These are phyloP conservation scores for Clavispora phyllophila DNA, from an alignment of 805 yeast species.

Conservation along the genomic window DNA sequence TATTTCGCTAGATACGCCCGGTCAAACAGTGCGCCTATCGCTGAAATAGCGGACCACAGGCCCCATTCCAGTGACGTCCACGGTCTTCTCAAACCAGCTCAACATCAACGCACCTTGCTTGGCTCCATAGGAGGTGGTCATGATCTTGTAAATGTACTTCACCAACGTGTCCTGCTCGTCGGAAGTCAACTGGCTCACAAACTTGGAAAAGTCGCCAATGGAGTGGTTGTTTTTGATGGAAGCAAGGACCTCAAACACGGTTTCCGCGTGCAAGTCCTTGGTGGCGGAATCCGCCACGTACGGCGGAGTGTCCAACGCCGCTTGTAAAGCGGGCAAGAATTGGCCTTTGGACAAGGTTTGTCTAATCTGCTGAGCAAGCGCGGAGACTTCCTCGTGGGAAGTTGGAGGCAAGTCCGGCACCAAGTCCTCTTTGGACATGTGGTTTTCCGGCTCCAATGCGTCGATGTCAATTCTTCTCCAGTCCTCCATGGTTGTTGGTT, in stretches of 20 bases:
- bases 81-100: slow-evolving; percentile 89
- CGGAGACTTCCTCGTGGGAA: slow-evolving; percentile 46
- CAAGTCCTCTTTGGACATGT: slow-evolving; percentile 59
- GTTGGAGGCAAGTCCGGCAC: slow-evolving; percentile 46
- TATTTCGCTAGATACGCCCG: background rate
- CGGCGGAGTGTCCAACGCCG: slow-evolving; percentile 71
- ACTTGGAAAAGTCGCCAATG: slow-evolving; percentile 58
- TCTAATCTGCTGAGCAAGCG: slow-evolving; percentile 55
- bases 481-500: slow-evolving; percentile 45
- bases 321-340: slow-evolving; percentile 57
- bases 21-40: slow-evolving; percentile 78
- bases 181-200: slow-evolving; percentile 53
- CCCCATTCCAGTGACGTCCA: slow-evolving; percentile 81
- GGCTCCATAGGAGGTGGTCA: slow-evolving; percentile 73
- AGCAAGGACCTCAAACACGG: slow-evolving; percentile 63
- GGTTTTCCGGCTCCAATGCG: slow-evolving; percentile 78
- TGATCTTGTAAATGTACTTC: slow-evolving; percentile 81
- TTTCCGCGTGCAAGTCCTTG: slow-evolving; percentile 40
- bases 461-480: slow-evolving; percentile 97
- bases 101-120: slow-evolving; percentile 82
- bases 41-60: slow-evolving; percentile 81
- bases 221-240: slow-evolving; percentile 50
- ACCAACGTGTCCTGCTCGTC: slow-evolving; percentile 74
- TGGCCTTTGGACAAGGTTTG: slow-evolving; percentile 67
- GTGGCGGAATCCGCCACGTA: slow-evolving; percentile 65